Conservation (phyloP, 2,329 filamentous ascomycete genomes). For the Stagonosporopsis rhizophila region DNA sequence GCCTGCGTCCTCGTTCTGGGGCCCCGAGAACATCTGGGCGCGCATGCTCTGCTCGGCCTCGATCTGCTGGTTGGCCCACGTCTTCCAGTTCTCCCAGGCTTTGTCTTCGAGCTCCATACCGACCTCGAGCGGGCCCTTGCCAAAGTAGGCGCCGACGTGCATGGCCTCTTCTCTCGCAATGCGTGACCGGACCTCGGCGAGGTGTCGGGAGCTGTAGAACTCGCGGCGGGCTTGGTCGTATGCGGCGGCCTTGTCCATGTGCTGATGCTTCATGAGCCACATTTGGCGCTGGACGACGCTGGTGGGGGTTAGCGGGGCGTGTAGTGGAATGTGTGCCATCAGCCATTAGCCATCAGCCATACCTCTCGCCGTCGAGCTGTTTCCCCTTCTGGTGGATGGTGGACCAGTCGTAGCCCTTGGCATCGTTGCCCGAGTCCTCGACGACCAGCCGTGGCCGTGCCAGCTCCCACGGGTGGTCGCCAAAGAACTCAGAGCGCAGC, state of each 20-base stretch:
- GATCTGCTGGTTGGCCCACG: constrained; percentile 70
- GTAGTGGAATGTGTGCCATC: too few species aligned
- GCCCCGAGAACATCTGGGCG: constrained; percentile 51
- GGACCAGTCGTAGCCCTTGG: constrained; percentile 79
- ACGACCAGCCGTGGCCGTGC: constrained; percentile 85
- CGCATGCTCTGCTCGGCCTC: constrained; percentile 56
- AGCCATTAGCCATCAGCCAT: constrained; percentile 11
- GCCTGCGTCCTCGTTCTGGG: constrained; percentile 38
- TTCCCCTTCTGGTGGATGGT: constrained; percentile 76
- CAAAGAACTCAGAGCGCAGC: constrained; percentile 82
- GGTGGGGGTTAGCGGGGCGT: not conserved
- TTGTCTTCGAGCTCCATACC: constrained; percentile 83
- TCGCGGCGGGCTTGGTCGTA: constrained; percentile 90
- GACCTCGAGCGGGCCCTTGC: constrained; percentile 75
- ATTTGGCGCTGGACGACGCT: constrained; percentile 93
- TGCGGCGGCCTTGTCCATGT: constrained; percentile 69
- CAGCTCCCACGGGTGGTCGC: constrained; percentile 96
- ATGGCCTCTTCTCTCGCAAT: constrained; percentile 88
- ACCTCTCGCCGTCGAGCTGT: constrained; percentile 85
- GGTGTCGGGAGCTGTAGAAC: constrained; percentile 84
- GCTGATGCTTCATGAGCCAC: constrained; percentile 70
- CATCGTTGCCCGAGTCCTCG: constrained; percentile 85
- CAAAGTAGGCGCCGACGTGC: constrained; percentile 87
- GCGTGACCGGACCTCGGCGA: constrained; percentile 81
- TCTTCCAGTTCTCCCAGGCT: constrained; percentile 84